Conservation (phyloP, 1,139 yeast genomes). For the Zygoascus meyerae region DNA sequence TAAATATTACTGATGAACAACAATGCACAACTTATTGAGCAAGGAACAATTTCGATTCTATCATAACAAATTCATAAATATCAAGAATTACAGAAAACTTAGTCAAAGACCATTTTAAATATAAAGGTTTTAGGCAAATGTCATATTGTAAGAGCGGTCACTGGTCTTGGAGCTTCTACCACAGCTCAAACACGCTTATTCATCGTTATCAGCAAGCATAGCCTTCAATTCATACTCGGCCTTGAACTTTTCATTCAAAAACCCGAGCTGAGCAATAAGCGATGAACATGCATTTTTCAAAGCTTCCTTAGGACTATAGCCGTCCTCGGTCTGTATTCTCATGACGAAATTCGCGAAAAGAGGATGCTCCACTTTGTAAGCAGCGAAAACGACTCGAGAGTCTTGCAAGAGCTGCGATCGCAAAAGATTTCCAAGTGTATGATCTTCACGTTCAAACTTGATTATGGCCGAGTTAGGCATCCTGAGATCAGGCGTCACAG, state of each 20-base stretch:
- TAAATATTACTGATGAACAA: too few species aligned
- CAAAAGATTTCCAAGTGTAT: constrained; percentile 85
- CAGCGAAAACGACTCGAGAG: constrained; percentile 85
- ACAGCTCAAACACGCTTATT: constrained; percentile 5
- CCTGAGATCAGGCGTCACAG: constrained; percentile 87
- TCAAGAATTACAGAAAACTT: too few species aligned
- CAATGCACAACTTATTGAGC: too few species aligned
- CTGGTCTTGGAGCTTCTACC: too few species aligned
- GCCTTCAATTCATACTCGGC: constrained; percentile 92
- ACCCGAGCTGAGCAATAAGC: constrained; percentile 71
- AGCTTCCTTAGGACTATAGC: constrained; percentile 86
- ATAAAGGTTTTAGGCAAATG: too few species aligned
- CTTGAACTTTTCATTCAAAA: constrained; percentile 69
- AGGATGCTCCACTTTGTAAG: constrained; percentile 97
- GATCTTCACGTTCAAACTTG: constrained; percentile 95
- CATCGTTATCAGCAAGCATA: constrained; percentile 40
- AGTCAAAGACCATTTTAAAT: too few species aligned
- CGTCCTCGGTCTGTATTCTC: constrained; percentile 94
- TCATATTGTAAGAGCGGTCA: too few species aligned
- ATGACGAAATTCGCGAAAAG: constrained; percentile 88
- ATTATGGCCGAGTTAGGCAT: constrained; percentile 93
- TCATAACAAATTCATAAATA: too few species aligned
- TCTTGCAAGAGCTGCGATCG: constrained; percentile 84
- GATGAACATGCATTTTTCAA: constrained; percentile 82
- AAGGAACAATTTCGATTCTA: too few species aligned